Conservation (phyloP, 31 red algal species). For the Endocladia muricata region DNA sequence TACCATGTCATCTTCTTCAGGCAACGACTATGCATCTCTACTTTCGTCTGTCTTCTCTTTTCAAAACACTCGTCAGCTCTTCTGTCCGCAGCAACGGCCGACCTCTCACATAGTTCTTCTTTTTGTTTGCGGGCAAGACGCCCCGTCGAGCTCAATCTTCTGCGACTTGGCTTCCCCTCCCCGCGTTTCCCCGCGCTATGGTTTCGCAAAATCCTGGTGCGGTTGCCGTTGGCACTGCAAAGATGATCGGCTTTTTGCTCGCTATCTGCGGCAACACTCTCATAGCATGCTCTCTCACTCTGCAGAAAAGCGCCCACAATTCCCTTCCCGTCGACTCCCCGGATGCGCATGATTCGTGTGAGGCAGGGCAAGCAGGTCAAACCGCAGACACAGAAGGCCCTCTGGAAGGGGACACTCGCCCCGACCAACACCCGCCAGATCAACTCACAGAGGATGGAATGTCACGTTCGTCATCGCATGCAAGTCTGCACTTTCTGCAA, state of each 20-base stretch:
- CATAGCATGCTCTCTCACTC: conserved; percentile 61
- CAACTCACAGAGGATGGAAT: neutral
- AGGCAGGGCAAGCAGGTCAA: neutral
- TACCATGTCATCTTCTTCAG: too few species aligned
- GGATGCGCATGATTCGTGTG: neutral
- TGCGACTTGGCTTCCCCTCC: neutral
- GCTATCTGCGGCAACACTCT: conserved; percentile 79
- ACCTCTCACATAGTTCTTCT: too few species aligned
- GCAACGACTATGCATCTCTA: too few species aligned
- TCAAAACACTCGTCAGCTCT: too few species aligned
- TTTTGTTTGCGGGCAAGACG: neutral
- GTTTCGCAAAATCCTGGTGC: neutral
- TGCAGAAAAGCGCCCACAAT: conserved; percentile 74
- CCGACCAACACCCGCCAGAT: neutral
- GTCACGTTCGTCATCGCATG: neutral
- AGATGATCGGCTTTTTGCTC: conserved; percentile 75
- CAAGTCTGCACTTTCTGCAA: conserved; percentile 35
- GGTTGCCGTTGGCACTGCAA: conserved; percentile 66
- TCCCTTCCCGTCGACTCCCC: conserved; percentile 1
- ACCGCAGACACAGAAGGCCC: neutral
- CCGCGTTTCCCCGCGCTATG: too few species aligned
- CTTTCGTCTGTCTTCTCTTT: too few species aligned
- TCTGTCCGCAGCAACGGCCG: too few species aligned
- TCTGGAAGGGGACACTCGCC: neutral
- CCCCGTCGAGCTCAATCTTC: neutral